Conservation (phyloP, 768 basidiomycete species). For the Pilatotrama ljubarskyi region DNA sequence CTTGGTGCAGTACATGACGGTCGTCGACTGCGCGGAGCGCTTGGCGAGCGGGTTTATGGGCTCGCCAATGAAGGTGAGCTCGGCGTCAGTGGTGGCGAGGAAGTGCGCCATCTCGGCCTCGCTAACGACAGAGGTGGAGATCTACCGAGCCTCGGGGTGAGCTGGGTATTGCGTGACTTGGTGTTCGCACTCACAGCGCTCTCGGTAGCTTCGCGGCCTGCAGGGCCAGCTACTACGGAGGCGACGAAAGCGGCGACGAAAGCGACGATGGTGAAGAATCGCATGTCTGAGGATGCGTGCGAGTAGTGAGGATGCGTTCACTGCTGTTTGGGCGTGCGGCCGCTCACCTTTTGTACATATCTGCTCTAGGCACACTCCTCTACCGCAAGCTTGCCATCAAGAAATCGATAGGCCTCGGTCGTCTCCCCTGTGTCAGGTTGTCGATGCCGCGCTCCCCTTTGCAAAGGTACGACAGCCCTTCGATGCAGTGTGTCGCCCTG, state of each 20-base stretch:
- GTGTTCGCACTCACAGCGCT: neutral
- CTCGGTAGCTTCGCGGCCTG: neutral
- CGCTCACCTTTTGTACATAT: neutral
- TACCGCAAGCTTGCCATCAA: too few relatives aligned
- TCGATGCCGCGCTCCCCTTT: too few relatives aligned
- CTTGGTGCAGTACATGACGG: conserved; percentile 33
- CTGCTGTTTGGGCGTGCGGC: neutral
- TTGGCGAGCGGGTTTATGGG: conserved; percentile 19
- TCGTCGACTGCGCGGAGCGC: conserved; percentile 25
- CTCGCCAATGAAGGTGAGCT: conserved; percentile 27
- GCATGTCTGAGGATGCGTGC: neutral
- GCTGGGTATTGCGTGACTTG: neutral
- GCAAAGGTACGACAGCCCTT: too few relatives aligned
- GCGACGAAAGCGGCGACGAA: conserved; percentile 1
- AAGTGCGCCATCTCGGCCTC: conserved; percentile 14
- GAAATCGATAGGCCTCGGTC: too few relatives aligned
- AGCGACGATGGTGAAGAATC: neutral
- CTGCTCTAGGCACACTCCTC: too few relatives aligned
- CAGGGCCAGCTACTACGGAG: neutral
- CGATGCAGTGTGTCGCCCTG: too few relatives aligned
- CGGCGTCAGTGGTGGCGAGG: conserved; percentile 22
- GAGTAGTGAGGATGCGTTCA: neutral
- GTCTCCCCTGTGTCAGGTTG: too few relatives aligned
- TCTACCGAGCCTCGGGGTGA: neutral
- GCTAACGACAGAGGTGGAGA: neutral